Percentiles rank a stretch among this genome's conserved stretches.
Conservation (phyloP, 768 basidiomycete genomes). For the Gelatoporia subvermispora region DNA sequence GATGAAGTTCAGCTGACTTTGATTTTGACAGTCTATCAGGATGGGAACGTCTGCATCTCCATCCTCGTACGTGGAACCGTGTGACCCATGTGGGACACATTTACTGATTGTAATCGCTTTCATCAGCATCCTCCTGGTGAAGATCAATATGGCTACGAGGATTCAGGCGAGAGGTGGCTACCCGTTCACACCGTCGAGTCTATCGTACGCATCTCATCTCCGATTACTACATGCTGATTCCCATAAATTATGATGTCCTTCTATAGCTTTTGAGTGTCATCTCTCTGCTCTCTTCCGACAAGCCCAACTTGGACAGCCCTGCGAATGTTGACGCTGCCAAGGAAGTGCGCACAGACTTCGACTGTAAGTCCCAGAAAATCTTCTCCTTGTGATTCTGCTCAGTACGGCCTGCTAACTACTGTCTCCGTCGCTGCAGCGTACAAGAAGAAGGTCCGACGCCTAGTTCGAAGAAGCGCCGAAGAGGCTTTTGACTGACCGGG, state of each 20-base stretch:
- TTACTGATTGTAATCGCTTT: slow-evolving; percentile 4
- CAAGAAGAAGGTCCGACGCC: slow-evolving; percentile 91
- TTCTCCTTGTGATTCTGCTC: neutral
- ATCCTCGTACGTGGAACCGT: slow-evolving; percentile 67
- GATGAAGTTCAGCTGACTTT: neutral
- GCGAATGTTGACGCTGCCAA: slow-evolving; percentile 97
- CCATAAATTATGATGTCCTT: slow-evolving; percentile 4
- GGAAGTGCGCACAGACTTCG: slow-evolving; percentile 63
- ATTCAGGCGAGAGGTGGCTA: slow-evolving; percentile 95
- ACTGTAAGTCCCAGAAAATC: slow-evolving; percentile 36
- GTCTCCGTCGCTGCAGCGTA: slow-evolving; percentile 47
- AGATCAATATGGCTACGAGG: slow-evolving; percentile 96
- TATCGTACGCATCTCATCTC: slow-evolving; percentile 53
- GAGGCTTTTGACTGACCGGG: slow-evolving; percentile 64
- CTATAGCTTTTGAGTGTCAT: slow-evolving; percentile 90
- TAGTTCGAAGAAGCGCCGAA: slow-evolving; percentile 85
- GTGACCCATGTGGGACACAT: neutral
- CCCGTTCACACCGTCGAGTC: slow-evolving; percentile 97
- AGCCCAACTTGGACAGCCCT: slow-evolving; percentile 87
- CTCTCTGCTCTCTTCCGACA: slow-evolving; percentile 88
- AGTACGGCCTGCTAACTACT: neutral
- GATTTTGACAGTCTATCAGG: slow-evolving; percentile 69
- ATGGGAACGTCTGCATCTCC: slow-evolving; percentile 93
- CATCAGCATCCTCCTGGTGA: slow-evolving; percentile 88
- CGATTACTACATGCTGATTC: neutral